phyloP scores from a whole-genome alignment of 2,329 filamentous ascomycete genomes.

The Pezicula neosporulosa region DNA sequence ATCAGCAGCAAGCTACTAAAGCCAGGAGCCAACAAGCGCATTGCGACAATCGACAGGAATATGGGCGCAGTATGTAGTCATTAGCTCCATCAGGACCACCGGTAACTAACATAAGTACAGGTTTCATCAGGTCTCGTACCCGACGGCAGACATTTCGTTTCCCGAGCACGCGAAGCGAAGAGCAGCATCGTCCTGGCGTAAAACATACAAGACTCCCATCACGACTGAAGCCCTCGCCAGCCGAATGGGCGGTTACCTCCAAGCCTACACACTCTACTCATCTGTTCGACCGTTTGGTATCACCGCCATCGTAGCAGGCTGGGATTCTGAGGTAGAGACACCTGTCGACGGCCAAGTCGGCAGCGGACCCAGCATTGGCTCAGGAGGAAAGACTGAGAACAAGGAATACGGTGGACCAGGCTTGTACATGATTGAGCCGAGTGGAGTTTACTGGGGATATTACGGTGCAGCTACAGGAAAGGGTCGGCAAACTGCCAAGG shows the following conservation, averaged over 20 bases:
- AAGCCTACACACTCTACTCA: constrained; percentile 96
- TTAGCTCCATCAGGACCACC: not conserved
- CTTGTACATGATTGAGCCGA: constrained; percentile 99
- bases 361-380: constrained; percentile 70
- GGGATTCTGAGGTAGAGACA: constrained; percentile 83
- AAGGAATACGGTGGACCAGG: constrained; percentile 84
- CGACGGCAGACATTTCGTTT: constrained; percentile 92
- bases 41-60: constrained; percentile 91
- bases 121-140: constrained; percentile 92
- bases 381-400: constrained; percentile 76
- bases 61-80: constrained; percentile 74
- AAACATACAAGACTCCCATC: constrained; percentile 92
- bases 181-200: constrained; percentile 89
- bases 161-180: constrained; percentile 88
- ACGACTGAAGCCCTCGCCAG: constrained; percentile 82
- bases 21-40: constrained; percentile 92
- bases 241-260: constrained; percentile 92
- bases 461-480: constrained; percentile 97
- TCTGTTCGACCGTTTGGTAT: constrained; percentile 96
- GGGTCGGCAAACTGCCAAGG: constrained; percentile 93
- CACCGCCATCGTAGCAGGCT: constrained; percentile 89
- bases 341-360: constrained; percentile 91
- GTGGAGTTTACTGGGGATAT: constrained; percentile 97
- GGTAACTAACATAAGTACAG: constrained; percentile 42
- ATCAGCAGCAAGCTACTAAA: constrained; percentile 94